Base-by-base conservation (phyloP, 768 basidiomycete genomes). In the Leccinum variicolor region DNA sequence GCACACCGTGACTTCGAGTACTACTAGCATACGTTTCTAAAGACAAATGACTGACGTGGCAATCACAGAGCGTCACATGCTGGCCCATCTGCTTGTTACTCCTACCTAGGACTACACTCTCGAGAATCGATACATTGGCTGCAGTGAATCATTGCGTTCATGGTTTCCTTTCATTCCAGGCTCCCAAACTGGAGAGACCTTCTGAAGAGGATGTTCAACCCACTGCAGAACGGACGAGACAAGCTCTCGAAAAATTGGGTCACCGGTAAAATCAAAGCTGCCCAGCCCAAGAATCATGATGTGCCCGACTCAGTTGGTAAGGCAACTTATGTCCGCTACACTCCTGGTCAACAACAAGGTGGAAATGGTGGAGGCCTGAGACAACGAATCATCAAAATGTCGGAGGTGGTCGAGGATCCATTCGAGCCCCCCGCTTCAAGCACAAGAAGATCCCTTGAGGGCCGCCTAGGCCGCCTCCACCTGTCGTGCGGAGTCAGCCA, bases 361-460 rank as follows among this genome's bases (percentile, higher is more conserved):
- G 77, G 80, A 26, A 77, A 77, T 28, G 74, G 69, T 8, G 89
- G 84, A 6, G 61, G 59, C 19, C 71, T 94, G 66, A 90, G 95
- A 72, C 97, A 99, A 72, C 79, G 96, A 55, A 98, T 99, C 66
- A 98, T 99, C 75, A 99, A 99, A 74, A 98, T 99, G 95, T 86
- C 94, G 10, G 94, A 96, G 63, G 90, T 98, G 11, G 92, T 94
- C 5, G 97, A 99, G 74, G 97, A 99, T 72, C 97, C 97, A 1
- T 73, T 99, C 61, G 97, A 98, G 70, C 97, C 97, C 9, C 93
- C 97, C 80, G 92, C 48, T 98, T 98, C 78, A 99, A 98, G 72
- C 93, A 96, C 73, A 98, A 98, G 79, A 99, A 99, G 77, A 97
- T 99, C 60, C 97, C 97, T 10, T 79, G 93, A 67, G 97, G 95